Percentiles rank a stretch among this genome's conserved stretches.
Conservation (phyloP, 2,329 filamentous ascomycete genomes). For the Penicillium sp. region DNA sequence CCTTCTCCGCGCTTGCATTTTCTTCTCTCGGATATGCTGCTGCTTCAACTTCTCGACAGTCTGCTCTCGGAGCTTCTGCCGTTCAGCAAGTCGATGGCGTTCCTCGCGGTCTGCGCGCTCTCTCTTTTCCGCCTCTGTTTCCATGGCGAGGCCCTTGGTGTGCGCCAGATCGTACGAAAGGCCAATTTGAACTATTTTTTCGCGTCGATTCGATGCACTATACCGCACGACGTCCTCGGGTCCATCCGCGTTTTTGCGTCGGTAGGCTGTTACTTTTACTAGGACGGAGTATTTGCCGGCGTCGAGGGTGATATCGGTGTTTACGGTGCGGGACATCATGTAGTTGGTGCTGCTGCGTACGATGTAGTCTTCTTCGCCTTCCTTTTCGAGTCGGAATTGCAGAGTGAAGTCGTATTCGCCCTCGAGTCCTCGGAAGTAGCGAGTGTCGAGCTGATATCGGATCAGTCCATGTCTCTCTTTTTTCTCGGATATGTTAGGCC, state of each 20-base stretch:
- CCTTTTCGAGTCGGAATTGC: conserved; percentile 57
- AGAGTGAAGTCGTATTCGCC: conserved; percentile 56
- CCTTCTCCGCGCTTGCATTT: conserved; percentile 29
- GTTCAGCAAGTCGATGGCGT: conserved; percentile 28
- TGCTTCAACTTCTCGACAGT: conserved; percentile 38
- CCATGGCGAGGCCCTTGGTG: conserved; percentile 36
- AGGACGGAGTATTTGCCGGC: conserved; percentile 72
- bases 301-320: conserved; percentile 70
- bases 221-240: conserved; percentile 66
- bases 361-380: conserved; percentile 58
- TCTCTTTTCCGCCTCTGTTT: conserved; percentile 33
- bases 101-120: conserved; percentile 36
- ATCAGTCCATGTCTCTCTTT: conserved; percentile 14
- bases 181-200: conserved; percentile 61
- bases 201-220: conserved; percentile 60
- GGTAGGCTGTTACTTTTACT: conserved; percentile 67
- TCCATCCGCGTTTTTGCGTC: conserved; percentile 47
- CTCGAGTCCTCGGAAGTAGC: conserved; percentile 57
- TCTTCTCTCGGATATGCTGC: conserved; percentile 38
- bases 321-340: conserved; percentile 69
- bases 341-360: conserved; percentile 54
- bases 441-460: conserved; percentile 48
- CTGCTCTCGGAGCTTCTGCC: conserved; percentile 35
- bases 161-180: conserved; percentile 46
- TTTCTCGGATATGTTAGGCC: background rate